Conservation (phyloP, 208 protist species). For the Trypanosomatidae sp. region DNA sequence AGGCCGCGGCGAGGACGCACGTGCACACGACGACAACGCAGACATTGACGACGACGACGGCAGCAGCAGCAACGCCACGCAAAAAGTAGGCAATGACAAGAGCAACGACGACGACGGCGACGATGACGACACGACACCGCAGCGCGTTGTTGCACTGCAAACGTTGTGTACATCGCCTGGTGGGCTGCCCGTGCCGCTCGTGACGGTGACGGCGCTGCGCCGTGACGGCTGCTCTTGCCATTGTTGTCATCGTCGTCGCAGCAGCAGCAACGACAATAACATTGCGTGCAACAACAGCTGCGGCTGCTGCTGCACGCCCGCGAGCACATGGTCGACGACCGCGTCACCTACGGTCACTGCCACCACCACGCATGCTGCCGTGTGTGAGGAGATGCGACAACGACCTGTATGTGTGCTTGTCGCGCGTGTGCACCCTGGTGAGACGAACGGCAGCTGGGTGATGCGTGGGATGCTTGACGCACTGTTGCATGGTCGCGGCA, state of each 20-base stretch:
- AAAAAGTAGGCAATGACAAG: neutral
- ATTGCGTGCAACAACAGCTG: no score
- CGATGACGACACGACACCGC: no score
- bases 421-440: constrained; percentile 95
- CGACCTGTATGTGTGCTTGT: constrained; percentile 81
- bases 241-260: no score
- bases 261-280: no score
- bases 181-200: constrained; percentile 76
- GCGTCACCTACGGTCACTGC: no score
- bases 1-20: constrained; percentile 14
- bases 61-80: neutral
- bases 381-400: constrained; percentile 21
- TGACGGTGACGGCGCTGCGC: constrained; percentile 80
- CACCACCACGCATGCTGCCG: constrained; percentile 7
- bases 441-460: constrained; percentile 93
- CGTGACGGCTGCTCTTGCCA: no score
- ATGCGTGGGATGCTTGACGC: constrained; percentile 92
- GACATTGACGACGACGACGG: neutral
- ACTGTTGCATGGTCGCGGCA: no score
- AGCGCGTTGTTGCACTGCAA: constrained; percentile 20
- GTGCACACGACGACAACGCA: neutral
- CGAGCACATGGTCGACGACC: no score
- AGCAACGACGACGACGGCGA: no score
- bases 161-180: constrained; percentile 78
- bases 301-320: no score